A percentile compares a stretch with the other conserved stretches of the same genome.
phyloP scores from a whole-genome alignment of 805 yeast species.

The Pichia membranifaciens region DNA sequence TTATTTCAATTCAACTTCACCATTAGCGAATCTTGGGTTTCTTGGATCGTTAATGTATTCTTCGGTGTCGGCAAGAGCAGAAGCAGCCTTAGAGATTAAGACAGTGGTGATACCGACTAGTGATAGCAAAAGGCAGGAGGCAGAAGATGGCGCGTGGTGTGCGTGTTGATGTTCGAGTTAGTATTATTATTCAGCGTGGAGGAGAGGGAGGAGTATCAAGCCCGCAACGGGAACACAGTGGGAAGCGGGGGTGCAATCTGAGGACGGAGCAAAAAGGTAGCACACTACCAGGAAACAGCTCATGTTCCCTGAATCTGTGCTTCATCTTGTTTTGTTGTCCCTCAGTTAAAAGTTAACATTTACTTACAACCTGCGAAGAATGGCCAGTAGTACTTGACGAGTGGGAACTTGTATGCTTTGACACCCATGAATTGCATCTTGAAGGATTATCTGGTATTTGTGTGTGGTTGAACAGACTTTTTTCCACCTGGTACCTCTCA shows the following conservation, averaged over 20 bases:
- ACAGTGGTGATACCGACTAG: conserved; percentile 55
- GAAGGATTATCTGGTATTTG: background rate
- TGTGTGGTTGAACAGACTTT: background rate
- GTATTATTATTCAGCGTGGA: no score
- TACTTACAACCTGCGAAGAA: conserved; percentile 76
- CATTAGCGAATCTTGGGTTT: conserved; percentile 74
- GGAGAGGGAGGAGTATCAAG: no score
- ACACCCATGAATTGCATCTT: conserved; percentile 32
- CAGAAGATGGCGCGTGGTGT: no score
- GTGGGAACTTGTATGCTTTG: conserved; percentile 32
- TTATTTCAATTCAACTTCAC: conserved; percentile 31
- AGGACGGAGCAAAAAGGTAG: no score
- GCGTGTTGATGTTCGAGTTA: no score
- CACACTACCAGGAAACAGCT: no score
- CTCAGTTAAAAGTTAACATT: no score
- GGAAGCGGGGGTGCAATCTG: no score
- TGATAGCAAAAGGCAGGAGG: background rate
- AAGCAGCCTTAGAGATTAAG: conserved; percentile 63
- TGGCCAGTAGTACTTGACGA: conserved; percentile 78
- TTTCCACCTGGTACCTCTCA: background rate
- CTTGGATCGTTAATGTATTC: conserved; percentile 93
- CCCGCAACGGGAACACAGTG: no score
- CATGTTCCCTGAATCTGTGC: no score
- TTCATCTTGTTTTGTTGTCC: no score
- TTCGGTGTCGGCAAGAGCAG: conserved; percentile 61